Evolutionary conservation across 495 filamentous ascomycete genomes (phyloP), one percentile per base, ranked within the genome.

Genomic region (Pyrenopolyporus hunteri): DNA sequence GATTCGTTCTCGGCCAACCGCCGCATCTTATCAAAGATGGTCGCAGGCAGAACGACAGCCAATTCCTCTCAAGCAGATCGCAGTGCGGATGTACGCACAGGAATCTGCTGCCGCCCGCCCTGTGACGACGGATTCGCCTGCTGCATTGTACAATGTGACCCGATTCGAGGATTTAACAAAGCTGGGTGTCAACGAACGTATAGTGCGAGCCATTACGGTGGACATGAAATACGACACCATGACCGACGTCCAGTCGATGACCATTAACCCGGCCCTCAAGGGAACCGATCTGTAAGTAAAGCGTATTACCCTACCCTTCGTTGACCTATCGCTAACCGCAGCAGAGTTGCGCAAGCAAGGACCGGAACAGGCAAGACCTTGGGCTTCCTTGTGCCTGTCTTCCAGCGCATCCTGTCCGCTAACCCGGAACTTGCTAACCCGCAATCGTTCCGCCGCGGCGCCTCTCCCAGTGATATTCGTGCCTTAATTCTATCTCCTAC

Each of bases 401-500:
- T 94, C 48, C 87, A 95, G 63, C 87, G 85, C 40, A 84, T 95
- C 29, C 71, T 93, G 23, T 67, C 60, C n/a, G 73, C 78, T 11
- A 80, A 89, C 60, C 85, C 87, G 10, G 68, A 75, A 0, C 73
- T 83, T 17, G 78, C 76, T 28, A 16, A 26, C 17, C 10, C 44
- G 59, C 25, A n/a, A 59, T 8, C n/a, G n/a, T n/a, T 61, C 23
- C 39, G 11, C 5, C 51, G 57, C 3, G 40, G 59, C 28, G 72
- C 82, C 7, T 69, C 72, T 3, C 70, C 85, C 1, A 71, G 81
- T 26, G 91, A 97, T 70, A 92, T 97, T 58, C 86, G 92, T 51
- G 88, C 90, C 20, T 86, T 98, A 36, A 87, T 98, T 69, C 85
- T 98, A 57, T 98, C 95, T 0, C 94, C 94, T 6, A 98, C 94